Base-by-base conservation (phyloP, 768 basidiomycete genomes). In the Suillus lakei region DNA sequence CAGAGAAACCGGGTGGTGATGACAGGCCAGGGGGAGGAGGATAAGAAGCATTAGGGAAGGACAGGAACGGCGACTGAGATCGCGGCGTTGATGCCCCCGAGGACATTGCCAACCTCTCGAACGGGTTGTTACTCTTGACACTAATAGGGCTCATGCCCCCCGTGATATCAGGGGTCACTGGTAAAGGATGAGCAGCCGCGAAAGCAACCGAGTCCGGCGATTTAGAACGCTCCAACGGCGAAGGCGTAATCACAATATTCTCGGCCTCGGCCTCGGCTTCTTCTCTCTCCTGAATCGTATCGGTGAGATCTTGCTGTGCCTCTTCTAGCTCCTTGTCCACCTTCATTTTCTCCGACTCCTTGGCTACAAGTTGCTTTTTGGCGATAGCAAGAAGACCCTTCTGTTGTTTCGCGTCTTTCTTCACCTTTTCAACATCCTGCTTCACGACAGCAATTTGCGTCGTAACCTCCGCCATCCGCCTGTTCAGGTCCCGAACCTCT, bases 321-420 rank as follows among this genome's bases (percentile, higher is more conserved):
- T 91, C 91, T 68, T 86, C 86, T 10, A 93, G 78, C 69, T 96
- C 95, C 72, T 87, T 87, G 70, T 90, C 86, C 12, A 81, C 82
- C 75, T 87, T 92, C 16, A 84, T 86, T 63, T 85, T 87, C 71
- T 93, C 92, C 0, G 84, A 81, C 75, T 99, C 97, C 67, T 93
- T 91, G 5, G 91, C 87, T 30, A 85, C 86, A 32, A 99, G 81
- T 80, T 99, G 98, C 77, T 99, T 99, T 81, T 91, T 91, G 6
- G 94, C 93, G 74, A 99, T 97, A 5, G 96, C 96, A 28, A 97
- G 84, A 68, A 97, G 83, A 12, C 98, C 98, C 76, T 95, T 98
- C 81, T 98, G 96, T 73, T 98, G 95, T 76, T 97, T 91, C 2
- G 93, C 95, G 60, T 98, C 96, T 79, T 93, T 99, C 82, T 89